Percentiles rank a stretch among this genome's conserved stretches.
Evolutionary conservation across 139 green algal genomes (phyloP).

Genomic region (Spirogloea muscicola): DNA sequence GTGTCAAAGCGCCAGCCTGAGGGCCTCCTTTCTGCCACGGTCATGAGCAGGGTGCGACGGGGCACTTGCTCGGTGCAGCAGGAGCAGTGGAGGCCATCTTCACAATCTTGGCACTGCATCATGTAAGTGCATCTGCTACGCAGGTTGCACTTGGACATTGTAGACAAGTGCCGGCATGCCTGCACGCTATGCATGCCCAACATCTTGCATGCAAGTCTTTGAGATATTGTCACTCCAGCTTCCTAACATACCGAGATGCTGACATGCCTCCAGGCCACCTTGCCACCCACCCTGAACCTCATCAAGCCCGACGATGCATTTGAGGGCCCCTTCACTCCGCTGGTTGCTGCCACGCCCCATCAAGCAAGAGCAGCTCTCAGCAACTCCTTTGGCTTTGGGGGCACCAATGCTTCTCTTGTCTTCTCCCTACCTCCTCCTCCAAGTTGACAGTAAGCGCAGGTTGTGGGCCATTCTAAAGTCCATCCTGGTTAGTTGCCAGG

Average conservation of each 20-base stretch:
- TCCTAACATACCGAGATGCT: no score
- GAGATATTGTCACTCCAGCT: no score
- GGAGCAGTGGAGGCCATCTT: constrained; percentile 67
- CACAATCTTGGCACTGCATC: constrained; percentile 64
- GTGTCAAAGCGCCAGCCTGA: no score
- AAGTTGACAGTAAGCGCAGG: no score
- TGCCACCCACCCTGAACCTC: constrained; percentile 80
- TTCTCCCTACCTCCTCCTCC: constrained; percentile 54
- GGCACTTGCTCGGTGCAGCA: constrained; percentile 90
- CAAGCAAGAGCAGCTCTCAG: constrained; percentile 59
- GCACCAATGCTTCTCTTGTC: constrained; percentile 78
- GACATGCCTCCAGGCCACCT: constrained; percentile 34
- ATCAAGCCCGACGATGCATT: constrained; percentile 47
- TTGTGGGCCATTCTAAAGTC: no score
- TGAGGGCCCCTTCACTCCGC: background rate
- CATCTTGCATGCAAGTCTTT: no score
- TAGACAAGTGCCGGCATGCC: no score
- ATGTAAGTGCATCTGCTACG: no score
- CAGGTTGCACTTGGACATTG: no score
- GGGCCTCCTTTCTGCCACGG: no score
- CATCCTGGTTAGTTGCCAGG: no score
- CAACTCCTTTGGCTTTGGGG: constrained; percentile 96
- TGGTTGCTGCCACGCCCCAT: background rate
- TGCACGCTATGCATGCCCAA: no score
- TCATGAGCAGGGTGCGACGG: constrained; percentile 47